Percentiles rank a stretch among this genome's conserved stretches.
Conservation (phyloP, 106 monocot genomes). For the Acorus calamus region DNA sequence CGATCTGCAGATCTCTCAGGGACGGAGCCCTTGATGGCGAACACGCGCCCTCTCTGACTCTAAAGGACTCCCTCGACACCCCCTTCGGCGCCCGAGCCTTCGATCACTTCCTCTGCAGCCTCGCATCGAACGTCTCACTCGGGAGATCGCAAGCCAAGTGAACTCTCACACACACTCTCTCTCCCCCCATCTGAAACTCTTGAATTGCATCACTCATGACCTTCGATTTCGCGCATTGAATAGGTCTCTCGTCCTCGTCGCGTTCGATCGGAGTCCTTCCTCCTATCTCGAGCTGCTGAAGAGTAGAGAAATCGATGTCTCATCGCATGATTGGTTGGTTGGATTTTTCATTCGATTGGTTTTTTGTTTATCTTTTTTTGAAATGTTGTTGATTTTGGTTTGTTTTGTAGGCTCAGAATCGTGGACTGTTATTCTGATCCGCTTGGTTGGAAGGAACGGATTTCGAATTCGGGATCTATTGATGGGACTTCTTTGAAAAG, state of each 20-base stretch:
- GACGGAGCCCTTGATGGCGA: constrained; percentile 57
- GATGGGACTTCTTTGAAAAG: constrained; percentile 6
- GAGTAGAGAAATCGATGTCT: constrained; percentile 31
- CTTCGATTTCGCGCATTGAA: not conserved
- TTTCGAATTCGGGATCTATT: not conserved
- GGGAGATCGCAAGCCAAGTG: constrained; percentile 38
- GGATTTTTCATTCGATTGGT: not conserved
- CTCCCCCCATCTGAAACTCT: not conserved
- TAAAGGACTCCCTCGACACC: constrained; percentile 31
- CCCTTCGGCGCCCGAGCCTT: constrained; percentile 34
- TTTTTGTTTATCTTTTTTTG: not conserved
- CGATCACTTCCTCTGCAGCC: constrained; percentile 30
- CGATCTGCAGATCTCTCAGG: constrained; percentile 34
- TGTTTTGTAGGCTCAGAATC: constrained; percentile 28
- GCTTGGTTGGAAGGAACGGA: constrained; percentile 66
- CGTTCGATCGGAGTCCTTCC: constrained; percentile 52
- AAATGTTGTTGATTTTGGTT: not conserved
- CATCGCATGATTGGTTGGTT: constrained; percentile 16
- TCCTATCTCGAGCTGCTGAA: constrained; percentile 48
- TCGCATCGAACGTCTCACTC: constrained; percentile 22
- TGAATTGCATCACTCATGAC: not conserved
- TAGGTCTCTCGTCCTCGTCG: constrained; percentile 76
- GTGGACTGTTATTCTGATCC: constrained; percentile 88
- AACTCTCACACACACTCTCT: not conserved
- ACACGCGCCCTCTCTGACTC: constrained; percentile 38